phyloP scores from a whole-genome alignment of 805 yeast genomes.

The Yamadazyma phyllophila region DNA sequence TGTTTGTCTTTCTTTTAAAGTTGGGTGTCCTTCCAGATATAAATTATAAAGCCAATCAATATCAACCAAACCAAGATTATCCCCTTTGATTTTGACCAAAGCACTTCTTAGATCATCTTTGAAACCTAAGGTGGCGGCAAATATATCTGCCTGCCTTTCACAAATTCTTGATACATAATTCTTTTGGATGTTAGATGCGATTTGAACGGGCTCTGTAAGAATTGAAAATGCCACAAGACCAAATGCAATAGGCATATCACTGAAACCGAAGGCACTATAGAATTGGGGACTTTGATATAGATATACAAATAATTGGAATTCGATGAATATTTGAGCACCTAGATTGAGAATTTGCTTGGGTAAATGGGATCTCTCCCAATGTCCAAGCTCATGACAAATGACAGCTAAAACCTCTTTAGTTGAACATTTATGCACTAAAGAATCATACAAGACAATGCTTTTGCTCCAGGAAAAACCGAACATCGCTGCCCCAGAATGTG shows the following conservation, averaged over 20 bases:
- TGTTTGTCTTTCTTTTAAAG: neutral
- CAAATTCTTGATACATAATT: too few species aligned
- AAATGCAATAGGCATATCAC: slow-evolving; percentile 1
- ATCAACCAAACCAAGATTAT: too few species aligned
- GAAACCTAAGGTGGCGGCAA: too few species aligned
- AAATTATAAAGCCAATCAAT: slow-evolving; percentile 2
- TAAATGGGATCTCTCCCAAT: neutral
- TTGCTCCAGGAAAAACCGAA: too few species aligned
- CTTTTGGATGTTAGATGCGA: too few species aligned
- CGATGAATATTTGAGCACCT: neutral
- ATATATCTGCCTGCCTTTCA: too few species aligned
- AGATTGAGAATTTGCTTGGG: neutral
- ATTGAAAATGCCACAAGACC: slow-evolving; percentile 1
- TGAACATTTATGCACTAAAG: neutral
- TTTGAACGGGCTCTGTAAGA: neutral
- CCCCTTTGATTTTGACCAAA: too few species aligned
- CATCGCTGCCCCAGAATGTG: too few species aligned
- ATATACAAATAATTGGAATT: neutral
- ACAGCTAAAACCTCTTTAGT: neutral
- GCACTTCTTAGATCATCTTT: too few species aligned
- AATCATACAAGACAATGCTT: too few species aligned
- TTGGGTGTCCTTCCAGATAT: slow-evolving; percentile 1
- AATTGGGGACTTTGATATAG: neutral
- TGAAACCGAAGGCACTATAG: slow-evolving; percentile 1
- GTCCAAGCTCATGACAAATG: slow-evolving; percentile 1